Percentiles rank a stretch among this genome's conserved stretches.
Evolutionary conservation across 1,284 basidiomycete genomes (phyloP).

Genomic region (Malassezia restricta): DNA sequence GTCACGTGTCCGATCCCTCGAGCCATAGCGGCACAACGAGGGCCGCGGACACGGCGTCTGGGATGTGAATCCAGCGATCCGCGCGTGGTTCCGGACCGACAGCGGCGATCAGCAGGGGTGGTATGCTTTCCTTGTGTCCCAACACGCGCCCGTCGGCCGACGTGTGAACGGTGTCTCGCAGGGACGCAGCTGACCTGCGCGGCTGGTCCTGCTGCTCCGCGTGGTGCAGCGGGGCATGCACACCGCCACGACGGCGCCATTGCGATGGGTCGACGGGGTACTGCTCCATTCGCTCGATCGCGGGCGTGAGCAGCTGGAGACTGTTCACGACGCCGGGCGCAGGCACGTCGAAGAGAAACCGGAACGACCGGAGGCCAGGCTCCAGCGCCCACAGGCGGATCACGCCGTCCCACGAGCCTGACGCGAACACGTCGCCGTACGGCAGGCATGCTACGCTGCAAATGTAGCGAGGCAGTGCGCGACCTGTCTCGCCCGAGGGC

Average conservation of each 20-base stretch:
- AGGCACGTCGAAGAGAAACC: constrained; percentile 55
- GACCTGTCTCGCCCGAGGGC: constrained; percentile 56
- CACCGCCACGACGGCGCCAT: constrained; percentile 19
- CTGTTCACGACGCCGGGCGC: constrained; percentile 76
- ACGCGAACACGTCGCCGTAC: constrained; percentile 82
- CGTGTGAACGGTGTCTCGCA: background rate
- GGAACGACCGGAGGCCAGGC: constrained; percentile 63
- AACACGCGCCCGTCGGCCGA: constrained; percentile 7
- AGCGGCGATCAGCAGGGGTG: constrained; percentile 59
- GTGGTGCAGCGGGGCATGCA: constrained; percentile 1
- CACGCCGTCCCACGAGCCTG: constrained; percentile 80
- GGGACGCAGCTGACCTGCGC: background rate
- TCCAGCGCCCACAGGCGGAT: constrained; percentile 83
- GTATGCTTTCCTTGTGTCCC: constrained; percentile 20
- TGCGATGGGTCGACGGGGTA: constrained; percentile 8
- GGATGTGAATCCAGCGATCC: constrained; percentile 72
- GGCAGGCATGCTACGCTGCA: constrained; percentile 67
- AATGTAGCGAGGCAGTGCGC: constrained; percentile 76
- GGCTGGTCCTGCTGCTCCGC: background rate
- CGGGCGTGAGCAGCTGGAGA: constrained; percentile 59
- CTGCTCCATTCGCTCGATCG: constrained; percentile 3
- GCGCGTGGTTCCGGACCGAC: constrained; percentile 75
- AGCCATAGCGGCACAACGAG: constrained; percentile 51
- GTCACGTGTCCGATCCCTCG: background rate
- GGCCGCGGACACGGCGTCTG: constrained; percentile 62